A percentile compares a stretch with the other conserved stretches of the same genome.
phyloP scores from a whole-genome alignment of 2,329 filamentous ascomycete genomes.

The Exophiala viscosa region DNA sequence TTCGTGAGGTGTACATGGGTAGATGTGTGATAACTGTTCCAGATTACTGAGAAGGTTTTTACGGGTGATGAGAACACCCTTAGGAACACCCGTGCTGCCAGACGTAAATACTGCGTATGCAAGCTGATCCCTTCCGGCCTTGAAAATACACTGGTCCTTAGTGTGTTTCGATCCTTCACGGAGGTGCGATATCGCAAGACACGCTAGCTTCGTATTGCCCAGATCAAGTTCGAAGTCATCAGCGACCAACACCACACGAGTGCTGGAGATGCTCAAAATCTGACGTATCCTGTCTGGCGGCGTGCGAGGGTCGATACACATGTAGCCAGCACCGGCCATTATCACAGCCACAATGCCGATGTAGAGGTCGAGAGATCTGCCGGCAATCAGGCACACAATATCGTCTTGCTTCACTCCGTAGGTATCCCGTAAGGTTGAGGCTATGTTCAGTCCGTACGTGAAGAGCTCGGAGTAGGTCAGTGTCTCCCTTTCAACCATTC shows the following conservation, averaged over 20 bases:
- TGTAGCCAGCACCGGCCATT: constrained; percentile 72
- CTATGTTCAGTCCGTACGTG: constrained; percentile 60
- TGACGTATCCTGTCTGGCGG: constrained; percentile 58
- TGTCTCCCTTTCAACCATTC: constrained; percentile 34
- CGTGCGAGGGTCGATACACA: constrained; percentile 73
- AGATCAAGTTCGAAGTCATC: neutral
- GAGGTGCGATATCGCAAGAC: constrained; percentile 3
- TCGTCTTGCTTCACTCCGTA: constrained; percentile 49
- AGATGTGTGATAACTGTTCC: constrained; percentile 61
- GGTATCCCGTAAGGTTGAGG: constrained; percentile 50
- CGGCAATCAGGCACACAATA: constrained; percentile 70
- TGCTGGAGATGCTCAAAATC: constrained; percentile 60
- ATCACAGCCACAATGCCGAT: constrained; percentile 68
- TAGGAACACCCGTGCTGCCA: constrained; percentile 75
- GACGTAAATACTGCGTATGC: constrained; percentile 82
- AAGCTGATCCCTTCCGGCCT: constrained; percentile 44
- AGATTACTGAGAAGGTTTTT: constrained; percentile 73
- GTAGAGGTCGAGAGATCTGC: constrained; percentile 72
- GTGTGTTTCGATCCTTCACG: neutral
- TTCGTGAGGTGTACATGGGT: constrained; percentile 50
- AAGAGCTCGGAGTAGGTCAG: constrained; percentile 67
- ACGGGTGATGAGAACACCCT: constrained; percentile 75
- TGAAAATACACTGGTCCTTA: neutral
- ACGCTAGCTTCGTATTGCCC: neutral
- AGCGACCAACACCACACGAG: constrained; percentile 10